phyloP scores from a whole-genome alignment of 2,329 filamentous ascomycete genomes.

The Ustulina deusta region DNA sequence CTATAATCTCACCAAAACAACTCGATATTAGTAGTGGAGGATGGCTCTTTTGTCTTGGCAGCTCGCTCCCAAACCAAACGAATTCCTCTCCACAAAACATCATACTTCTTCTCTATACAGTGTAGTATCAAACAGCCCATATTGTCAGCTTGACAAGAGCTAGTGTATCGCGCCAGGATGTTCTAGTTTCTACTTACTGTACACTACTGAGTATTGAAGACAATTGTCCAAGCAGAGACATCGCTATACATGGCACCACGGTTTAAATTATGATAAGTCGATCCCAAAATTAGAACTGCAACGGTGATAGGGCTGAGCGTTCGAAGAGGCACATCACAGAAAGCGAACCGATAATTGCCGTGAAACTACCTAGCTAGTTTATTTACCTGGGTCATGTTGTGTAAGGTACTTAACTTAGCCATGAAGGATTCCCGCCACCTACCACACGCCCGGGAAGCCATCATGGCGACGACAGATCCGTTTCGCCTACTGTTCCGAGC shows the following conservation, averaged over 20 bases:
- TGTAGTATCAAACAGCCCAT: background rate
- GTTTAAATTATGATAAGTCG: background rate
- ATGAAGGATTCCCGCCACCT: constrained; percentile 1
- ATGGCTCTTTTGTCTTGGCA: constrained; percentile 22
- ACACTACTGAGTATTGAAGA: constrained; percentile 10
- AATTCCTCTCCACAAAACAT: background rate
- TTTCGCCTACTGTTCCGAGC: constrained; percentile 32
- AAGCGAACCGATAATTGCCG: background rate
- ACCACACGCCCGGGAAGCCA: background rate
- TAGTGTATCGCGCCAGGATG: background rate
- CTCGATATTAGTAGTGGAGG: background rate
- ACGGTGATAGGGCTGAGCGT: constrained; percentile 30
- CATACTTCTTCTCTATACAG: background rate
- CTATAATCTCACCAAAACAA: constrained; percentile 22
- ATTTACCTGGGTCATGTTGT: background rate
- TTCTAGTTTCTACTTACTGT: background rate
- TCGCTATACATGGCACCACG: background rate
- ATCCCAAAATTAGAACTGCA: constrained; percentile 22
- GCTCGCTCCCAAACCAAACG: constrained; percentile 10
- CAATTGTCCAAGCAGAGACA: background rate
- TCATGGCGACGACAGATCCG: constrained; percentile 13
- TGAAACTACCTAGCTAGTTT: background rate
- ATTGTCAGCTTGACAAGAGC: background rate
- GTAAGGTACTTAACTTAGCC: background rate
- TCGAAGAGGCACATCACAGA: background rate